Evolutionary conservation across 2,329 filamentous ascomycete genomes (phyloP), one percentile per base, ranked within the genome.

Genomic region (Apiospora aurea): DNA sequence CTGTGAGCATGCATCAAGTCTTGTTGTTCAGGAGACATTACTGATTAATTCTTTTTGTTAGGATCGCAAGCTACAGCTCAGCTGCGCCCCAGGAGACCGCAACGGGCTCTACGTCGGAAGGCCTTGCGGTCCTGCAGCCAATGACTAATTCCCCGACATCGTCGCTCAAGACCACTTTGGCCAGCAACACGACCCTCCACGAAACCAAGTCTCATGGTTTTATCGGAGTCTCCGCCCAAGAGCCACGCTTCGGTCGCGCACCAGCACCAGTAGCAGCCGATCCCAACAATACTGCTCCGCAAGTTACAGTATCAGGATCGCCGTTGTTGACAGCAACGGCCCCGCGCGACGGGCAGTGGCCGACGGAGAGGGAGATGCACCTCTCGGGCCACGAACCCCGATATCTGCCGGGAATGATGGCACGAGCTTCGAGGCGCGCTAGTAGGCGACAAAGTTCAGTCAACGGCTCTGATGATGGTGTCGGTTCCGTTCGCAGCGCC

Each of bases 391-490:
- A 84, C 68, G 92, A 94, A 79, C 93, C 92, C 14, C 88, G 86
- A 74, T 90, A 94, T 74, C 93, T 94, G 75, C 93, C 93, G 0
- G 93, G 93, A 0, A 87, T 95, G 44, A 87, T 94, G 64, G 85
- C 86, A 21, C 82, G 87, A 71, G 85, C 85, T 78, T 83, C 83
- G 67, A 82, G 85, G 69, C 85, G 80, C 69, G 83, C 82, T 61
- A 87, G 86, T 70, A 78, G 79, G 72, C 78, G 82, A 51, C 80
- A 81, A 71, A 79, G 77, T 67, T 85, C 83, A 53, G 76, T 77
- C 68, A 81, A 84, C 49, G 83, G 84, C 72, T 78, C 78, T n/a
- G 83, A 85, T 69, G 78, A 80, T 49, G 57, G 57, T 24, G 73
- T 57, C 10, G 73, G 43, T 71, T 77, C 76, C 21, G 49, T 71